Base-by-base conservation (phyloP, 2,329 filamentous ascomycete genomes). In the Gnomoniopsis sp. region DNA sequence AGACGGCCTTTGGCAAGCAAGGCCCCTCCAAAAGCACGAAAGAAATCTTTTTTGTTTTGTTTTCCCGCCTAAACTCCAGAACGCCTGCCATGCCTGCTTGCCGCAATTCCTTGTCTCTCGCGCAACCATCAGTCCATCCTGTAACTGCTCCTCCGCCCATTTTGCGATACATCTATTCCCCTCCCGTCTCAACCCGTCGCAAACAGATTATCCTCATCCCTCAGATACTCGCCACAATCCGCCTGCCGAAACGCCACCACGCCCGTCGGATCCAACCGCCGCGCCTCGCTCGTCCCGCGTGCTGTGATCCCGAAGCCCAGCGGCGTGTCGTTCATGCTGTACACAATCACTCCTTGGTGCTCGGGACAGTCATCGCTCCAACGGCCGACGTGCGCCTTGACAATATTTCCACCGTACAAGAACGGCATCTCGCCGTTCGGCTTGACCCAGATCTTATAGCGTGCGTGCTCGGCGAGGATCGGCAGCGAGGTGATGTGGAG, bases 401-500 rank as follows among this genome's bases (percentile, higher is more conserved):
- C 85, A 54, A 96, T 59, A 74, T 98, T 93, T 58, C 91, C 90
- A 55, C 95, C 95, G 75, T 98, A 99, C 49, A 99, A 77, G 73
- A 96, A 98, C 1, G 95, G 93, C 92, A 97, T 96, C 70, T 96
- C 93, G 65, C 95, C 95, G 75, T 98, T 98, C 60, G 88, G 84
- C 76, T 96, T 96, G 66, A 99, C 88, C 92, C 93, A 98, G 67
- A 98, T 87, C 85, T 98, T 98, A 78, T 96, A 96, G 60, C 95
- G 83, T 48, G 93, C 93, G 73, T 97, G 91, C 65, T 91, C 88
- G 58, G 93, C 90, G 65, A 99, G 88, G 63, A 97, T 85, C 63
- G 92, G 89, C 59, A 99, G 70, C 6, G 83, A 90, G 1, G 93
- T 98, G 70, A 98, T 90, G 77, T 97, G 93, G 57, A 99, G 81